A percentile compares a stretch with the other conserved stretches of the same genome.
Conservation (phyloP, 805 yeast species). For the Ascoidea tarda region DNA sequence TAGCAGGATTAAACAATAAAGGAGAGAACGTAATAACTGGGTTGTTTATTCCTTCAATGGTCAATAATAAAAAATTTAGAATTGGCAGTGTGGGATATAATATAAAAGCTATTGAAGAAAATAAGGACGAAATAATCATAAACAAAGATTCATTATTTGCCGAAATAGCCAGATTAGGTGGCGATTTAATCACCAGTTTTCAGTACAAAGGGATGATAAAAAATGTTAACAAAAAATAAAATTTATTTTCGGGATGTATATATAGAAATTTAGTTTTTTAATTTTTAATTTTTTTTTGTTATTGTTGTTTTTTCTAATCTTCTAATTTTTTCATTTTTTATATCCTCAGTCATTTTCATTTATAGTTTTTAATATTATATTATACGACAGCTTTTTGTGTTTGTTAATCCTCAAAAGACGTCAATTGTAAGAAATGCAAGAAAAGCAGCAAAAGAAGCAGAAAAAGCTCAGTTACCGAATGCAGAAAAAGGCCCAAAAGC, state of each 20-base stretch:
- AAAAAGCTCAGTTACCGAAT: constrained; percentile 8
- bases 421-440: too few relatives aligned
- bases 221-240: constrained; percentile 11
- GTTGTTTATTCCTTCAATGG: constrained; percentile 55
- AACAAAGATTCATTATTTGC: constrained; percentile 61
- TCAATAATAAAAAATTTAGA: constrained; percentile 52
- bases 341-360: not conserved
- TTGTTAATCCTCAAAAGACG: too few relatives aligned
- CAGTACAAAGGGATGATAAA: constrained; percentile 10
- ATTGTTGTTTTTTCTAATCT: not conserved
- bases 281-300: not conserved
- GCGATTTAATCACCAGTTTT: constrained; percentile 40
- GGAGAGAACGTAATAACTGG: constrained; percentile 64
- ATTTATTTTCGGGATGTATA: constrained; percentile 3
- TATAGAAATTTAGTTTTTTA: not conserved
- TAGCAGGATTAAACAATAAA: constrained; percentile 34
- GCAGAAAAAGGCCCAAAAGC: constrained; percentile 18
- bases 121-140: constrained; percentile 34
- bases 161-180: constrained; percentile 60
- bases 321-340: not conserved
- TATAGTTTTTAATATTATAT: not conserved
- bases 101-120: constrained; percentile 32
- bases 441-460: constrained; percentile 2
- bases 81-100: constrained; percentile 61
- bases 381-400: too few relatives aligned